A percentile compares a stretch with the other conserved stretches of the same genome.
Conservation (phyloP, 2,329 filamentous ascomycete genomes). For the Zymoseptoria crescenta region DNA sequence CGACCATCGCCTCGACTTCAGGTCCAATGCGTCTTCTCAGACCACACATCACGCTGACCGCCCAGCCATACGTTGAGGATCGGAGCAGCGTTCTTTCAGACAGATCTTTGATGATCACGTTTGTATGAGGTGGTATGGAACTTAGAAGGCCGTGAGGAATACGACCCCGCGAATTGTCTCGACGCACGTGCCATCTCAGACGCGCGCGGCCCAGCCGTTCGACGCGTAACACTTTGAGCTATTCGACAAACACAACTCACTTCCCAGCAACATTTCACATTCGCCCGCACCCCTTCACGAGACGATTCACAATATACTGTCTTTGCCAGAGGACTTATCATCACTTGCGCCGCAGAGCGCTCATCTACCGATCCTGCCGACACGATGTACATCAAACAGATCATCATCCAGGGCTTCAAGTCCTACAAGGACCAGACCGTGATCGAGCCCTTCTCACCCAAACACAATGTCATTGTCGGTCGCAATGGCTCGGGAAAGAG, state of each 20-base stretch:
- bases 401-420: constrained; percentile 99
- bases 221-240: not conserved
- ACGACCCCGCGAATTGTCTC: not conserved
- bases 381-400: constrained; percentile 96
- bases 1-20: too few species aligned
- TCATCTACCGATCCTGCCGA: not conserved
- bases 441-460: constrained; percentile 95
- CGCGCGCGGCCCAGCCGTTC: not conserved
- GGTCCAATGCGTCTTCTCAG: too few species aligned
- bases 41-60: too few species aligned
- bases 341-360: not conserved
- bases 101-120: too few species aligned
- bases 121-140: too few species aligned
- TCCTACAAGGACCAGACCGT: constrained; percentile 96
- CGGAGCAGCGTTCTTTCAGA: too few species aligned
- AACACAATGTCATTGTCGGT: constrained; percentile 96
- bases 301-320: not conserved
- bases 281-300: not conserved
- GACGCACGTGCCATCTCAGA: not conserved
- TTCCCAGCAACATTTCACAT: not conserved
- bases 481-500: constrained; percentile 99
- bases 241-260: not conserved
- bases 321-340: not conserved
- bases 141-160: too few species aligned
- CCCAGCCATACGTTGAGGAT: too few species aligned